A percentile compares a stretch with the other conserved stretches of the same genome.
Evolutionary conservation across 441 rosid species (phyloP).

Genomic region (Populus hybrid): DNA sequence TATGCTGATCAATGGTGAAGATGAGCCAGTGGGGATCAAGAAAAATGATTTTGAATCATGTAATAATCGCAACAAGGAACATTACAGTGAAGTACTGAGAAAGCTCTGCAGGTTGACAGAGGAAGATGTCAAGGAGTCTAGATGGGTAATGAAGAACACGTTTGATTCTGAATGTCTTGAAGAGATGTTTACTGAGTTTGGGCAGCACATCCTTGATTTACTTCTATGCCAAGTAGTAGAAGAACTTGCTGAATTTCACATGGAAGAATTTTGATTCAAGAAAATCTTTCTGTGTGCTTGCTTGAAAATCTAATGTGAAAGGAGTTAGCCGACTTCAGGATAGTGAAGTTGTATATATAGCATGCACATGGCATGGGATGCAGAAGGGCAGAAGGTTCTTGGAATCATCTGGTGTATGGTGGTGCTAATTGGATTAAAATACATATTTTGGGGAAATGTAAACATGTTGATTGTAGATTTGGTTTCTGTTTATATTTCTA

Average conservation of each 20-base stretch:
- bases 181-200: slow-evolving; percentile 48
- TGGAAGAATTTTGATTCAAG: background rate
- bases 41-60: background rate
- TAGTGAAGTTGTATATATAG: background rate
- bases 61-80: slow-evolving; percentile 25
- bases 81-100: slow-evolving; percentile 32
- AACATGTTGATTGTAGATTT: background rate
- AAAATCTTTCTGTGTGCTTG: background rate
- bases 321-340: background rate
- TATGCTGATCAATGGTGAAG: slow-evolving; percentile 8
- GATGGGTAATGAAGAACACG: slow-evolving; percentile 37
- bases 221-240: slow-evolving; percentile 47
- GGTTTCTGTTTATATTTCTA: background rate
- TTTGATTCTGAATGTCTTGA: slow-evolving; percentile 38
- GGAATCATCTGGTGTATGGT: background rate
- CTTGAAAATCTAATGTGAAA: background rate
- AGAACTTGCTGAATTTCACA: slow-evolving; percentile 36
- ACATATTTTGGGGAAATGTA: background rate
- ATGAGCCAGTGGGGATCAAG: slow-evolving; percentile 3
- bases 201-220: slow-evolving; percentile 50
- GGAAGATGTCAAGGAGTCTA: slow-evolving; percentile 41
- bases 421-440: background rate
- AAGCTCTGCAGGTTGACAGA: slow-evolving; percentile 43
- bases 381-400: background rate
- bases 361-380: background rate